phyloP scores from a whole-genome alignment of 1,284 basidiomycete species.

The Pseudozyma sp. region DNA sequence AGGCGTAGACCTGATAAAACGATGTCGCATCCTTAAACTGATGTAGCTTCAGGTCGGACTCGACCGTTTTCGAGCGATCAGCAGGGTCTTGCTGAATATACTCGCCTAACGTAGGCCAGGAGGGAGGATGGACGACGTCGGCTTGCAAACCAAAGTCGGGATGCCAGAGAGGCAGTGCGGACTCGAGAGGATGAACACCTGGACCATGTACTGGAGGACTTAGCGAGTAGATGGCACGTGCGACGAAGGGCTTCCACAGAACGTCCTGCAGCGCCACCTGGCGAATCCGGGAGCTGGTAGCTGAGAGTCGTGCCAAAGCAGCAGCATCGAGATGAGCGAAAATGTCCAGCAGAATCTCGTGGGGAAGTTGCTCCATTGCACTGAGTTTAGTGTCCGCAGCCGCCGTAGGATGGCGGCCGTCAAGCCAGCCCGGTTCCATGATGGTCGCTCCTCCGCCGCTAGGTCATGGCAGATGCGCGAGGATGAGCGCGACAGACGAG shows the following conservation, averaged over 20 bases:
- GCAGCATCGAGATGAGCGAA: constrained; percentile 25
- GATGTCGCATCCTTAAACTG: constrained; percentile 32
- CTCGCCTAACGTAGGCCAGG: constrained; percentile 26
- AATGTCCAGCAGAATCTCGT: constrained; percentile 43
- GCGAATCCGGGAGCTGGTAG: constrained; percentile 26
- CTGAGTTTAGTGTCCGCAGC: not conserved
- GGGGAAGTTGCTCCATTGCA: constrained; percentile 26
- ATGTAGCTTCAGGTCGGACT: not conserved
- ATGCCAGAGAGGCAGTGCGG: constrained; percentile 36
- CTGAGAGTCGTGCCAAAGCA: constrained; percentile 15
- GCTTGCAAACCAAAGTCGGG: constrained; percentile 40
- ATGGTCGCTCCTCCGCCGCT: too few relatives aligned
- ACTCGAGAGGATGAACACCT: constrained; percentile 30
- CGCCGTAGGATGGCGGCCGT: not conserved
- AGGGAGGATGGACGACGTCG: constrained; percentile 25
- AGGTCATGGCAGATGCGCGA: too few relatives aligned
- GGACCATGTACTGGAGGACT: constrained; percentile 27
- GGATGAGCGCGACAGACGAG: too few relatives aligned
- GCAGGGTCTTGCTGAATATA: constrained; percentile 2
- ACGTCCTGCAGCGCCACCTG: constrained; percentile 28
- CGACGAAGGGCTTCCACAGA: constrained; percentile 39
- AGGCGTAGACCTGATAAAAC: constrained; percentile 34
- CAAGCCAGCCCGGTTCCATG: constrained; percentile 14
- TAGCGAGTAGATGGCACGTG: constrained; percentile 14
- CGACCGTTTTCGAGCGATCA: too few relatives aligned